phyloP scores from a whole-genome alignment of 257 asterid species.

The Rauvolfia tetraphylla region DNA sequence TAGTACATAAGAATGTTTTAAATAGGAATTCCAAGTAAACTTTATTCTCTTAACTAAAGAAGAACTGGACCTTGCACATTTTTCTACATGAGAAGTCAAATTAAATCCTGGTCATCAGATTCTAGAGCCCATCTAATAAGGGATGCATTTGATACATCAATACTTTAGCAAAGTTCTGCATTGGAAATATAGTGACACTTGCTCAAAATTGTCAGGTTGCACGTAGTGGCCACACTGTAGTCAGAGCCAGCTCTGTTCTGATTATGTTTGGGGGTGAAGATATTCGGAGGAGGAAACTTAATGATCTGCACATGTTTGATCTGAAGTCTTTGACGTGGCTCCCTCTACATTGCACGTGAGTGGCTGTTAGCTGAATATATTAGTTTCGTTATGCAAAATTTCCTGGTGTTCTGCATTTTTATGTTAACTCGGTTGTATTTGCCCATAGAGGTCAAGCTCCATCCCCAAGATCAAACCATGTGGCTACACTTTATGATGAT shows the following conservation, averaged over 20 bases:
- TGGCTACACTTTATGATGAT: slow-evolving; percentile 88
- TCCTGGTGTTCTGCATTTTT: not conserved
- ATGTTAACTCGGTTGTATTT: slow-evolving; percentile 4
- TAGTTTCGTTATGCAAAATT: not conserved
- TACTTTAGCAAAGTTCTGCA: not conserved
- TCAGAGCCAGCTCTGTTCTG: slow-evolving; percentile 74
- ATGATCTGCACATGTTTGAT: slow-evolving; percentile 96
- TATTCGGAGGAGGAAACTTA: slow-evolving; percentile 70
- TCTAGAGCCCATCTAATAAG: not conserved
- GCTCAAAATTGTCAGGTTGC: slow-evolving; percentile 57
- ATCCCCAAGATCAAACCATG: slow-evolving; percentile 83
- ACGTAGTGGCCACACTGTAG: slow-evolving; percentile 93
- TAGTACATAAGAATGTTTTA: not conserved
- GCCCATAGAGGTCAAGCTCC: slow-evolving; percentile 83
- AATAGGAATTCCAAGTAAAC: not conserved
- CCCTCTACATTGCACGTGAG: slow-evolving; percentile 99
- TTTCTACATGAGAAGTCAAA: not conserved
- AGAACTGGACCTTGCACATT: not conserved
- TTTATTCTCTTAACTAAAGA: not conserved
- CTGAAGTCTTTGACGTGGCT: slow-evolving; percentile 95
- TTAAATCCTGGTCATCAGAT: not conserved
- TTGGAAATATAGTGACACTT: not conserved
- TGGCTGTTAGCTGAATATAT: slow-evolving; percentile 6
- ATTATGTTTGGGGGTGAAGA: slow-evolving; percentile 97
- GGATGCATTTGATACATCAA: not conserved